phyloP scores from a whole-genome alignment of 169 alveolate genomes.

The Perkinsus chesapeaki region DNA sequence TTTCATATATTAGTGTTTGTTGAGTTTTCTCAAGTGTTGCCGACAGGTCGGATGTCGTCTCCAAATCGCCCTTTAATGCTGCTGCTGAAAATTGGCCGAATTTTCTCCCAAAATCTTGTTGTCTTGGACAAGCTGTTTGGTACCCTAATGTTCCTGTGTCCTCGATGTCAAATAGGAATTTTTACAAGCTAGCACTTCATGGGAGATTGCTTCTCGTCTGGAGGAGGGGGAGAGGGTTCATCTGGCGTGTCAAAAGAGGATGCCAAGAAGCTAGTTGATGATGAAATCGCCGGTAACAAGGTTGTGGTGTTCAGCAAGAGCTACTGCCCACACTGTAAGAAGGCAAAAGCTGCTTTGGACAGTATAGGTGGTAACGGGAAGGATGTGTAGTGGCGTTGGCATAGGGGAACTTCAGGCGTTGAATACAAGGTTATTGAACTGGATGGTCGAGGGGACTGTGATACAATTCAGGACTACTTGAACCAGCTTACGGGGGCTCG shows the following conservation, averaged over 20 bases:
- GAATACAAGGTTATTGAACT: slow-evolving; percentile 9
- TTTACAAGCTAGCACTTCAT: too few species aligned
- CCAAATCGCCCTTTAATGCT: too few species aligned
- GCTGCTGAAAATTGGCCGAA: too few species aligned
- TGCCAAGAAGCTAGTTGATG: not conserved
- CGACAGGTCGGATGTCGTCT: too few species aligned
- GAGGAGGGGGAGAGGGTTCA: too few species aligned
- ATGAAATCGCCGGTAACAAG: not conserved
- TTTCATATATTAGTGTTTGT: too few species aligned
- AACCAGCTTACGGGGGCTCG: slow-evolving; percentile 22
- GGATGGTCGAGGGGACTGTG: slow-evolving; percentile 13
- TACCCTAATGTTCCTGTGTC: too few species aligned
- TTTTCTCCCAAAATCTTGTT: too few species aligned
- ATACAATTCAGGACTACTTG: slow-evolving; percentile 23
- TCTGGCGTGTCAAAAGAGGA: too few species aligned
- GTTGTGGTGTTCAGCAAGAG: not conserved
- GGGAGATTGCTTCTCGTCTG: not conserved
- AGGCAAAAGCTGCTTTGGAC: not conserved
- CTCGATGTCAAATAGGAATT: too few species aligned
- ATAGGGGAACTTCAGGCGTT: not conserved
- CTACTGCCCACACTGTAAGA: not conserved
- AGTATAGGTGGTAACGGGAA: not conserved
- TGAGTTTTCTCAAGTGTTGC: too few species aligned
- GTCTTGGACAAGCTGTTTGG: too few species aligned
- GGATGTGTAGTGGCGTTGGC: not conserved